Evolutionary conservation across 768 basidiomycete species (phyloP), one percentile per base, ranked within the genome.

Genomic region (Lactarius hatsudake): DNA sequence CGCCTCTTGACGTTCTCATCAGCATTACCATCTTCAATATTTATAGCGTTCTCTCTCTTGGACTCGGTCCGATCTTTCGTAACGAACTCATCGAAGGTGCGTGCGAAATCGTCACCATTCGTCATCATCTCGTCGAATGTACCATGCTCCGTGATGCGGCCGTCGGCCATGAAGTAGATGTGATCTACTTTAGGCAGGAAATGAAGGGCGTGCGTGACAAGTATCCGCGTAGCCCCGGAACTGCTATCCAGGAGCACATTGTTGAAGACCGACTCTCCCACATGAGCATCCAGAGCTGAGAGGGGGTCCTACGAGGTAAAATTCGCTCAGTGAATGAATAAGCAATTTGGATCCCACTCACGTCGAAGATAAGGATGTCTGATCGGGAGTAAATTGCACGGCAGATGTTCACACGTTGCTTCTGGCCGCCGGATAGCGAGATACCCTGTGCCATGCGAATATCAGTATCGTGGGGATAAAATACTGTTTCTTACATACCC

Each of bases 131-230:
- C 86, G 0, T 78, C 73, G 71, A 91, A 96, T 1, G 92, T 89
- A 2, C 95, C 95, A 12, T 83, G 84, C 76, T 96, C 94, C 26
- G 84, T 84, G 65, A 98, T 86, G 42, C 79, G 81, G 7, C 95
- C 94, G 48, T 94, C 87, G 13, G 83, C 82, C 60, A 98, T 78
- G 38, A 88, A 87, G 73, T 88, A 87, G 74, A 98, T 89, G 73
- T 92, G 91, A 76, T 96, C 94, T 32, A 93, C 91, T 65, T 90
- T 81, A 0, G 91, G 90, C 28, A 98, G 83, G 80, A 96, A 91
- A 76, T 96, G 94, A 10, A 96, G 81, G 1, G 92, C 93, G 73
- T 96, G 94, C 0, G 95, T 98, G 56, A 96, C 94, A 61, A 98
- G 86, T 56, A 98, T 81, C 36, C 93, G 84, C 9, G 95, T 96